Evolutionary conservation across 371 early-diverging fungal species (phyloP).

Genomic region (Zychaea mexicana): DNA sequence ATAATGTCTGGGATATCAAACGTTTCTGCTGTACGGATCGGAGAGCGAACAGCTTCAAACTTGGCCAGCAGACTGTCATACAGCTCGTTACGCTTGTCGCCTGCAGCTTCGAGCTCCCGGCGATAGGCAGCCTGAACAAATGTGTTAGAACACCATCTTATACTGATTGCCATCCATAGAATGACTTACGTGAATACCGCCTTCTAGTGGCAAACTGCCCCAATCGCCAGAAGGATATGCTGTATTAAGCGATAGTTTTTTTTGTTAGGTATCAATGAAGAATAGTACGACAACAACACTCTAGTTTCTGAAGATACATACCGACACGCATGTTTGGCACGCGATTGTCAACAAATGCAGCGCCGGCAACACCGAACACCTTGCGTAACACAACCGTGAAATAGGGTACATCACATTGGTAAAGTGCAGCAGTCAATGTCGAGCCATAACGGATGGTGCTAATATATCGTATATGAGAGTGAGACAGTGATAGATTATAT

Average conservation of each 20-base stretch:
- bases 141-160: neutral
- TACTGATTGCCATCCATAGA: neutral
- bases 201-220: conserved; percentile 49
- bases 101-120: conserved; percentile 44
- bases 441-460: conserved; percentile 49
- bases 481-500: too few relatives aligned
- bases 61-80: conserved; percentile 39
- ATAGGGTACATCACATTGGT: conserved; percentile 48
- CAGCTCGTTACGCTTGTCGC: conserved; percentile 43
- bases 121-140: conserved; percentile 39
- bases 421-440: conserved; percentile 46
- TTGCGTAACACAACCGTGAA: conserved; percentile 47
- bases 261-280: too few relatives aligned
- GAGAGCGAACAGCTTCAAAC: conserved; percentile 47
- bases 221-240: conserved; percentile 52
- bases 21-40: conserved; percentile 44
- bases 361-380: conserved; percentile 55
- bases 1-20: conserved; percentile 53
- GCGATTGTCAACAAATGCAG: conserved; percentile 51
- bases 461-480: neutral
- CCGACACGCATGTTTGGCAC: conserved; percentile 44
- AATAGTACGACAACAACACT: too few relatives aligned
- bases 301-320: too few relatives aligned
- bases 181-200: conserved; percentile 32
- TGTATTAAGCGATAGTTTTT: too few relatives aligned